Evolutionary conservation across 805 yeast genomes (phyloP), one percentile per base, ranked within the genome.

Genomic region (Starmerella powellii): DNA sequence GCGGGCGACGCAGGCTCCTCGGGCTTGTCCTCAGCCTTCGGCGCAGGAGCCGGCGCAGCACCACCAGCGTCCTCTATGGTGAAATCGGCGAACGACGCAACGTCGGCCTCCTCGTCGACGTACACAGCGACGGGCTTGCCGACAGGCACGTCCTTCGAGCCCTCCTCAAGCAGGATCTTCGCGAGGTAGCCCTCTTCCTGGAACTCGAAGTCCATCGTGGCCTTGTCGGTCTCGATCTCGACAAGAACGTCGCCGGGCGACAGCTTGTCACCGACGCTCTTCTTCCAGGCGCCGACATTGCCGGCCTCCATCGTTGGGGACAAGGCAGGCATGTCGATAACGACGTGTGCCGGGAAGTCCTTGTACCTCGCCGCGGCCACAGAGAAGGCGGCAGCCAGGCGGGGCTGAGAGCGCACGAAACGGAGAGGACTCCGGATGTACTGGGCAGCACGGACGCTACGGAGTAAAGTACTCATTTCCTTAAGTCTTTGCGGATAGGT

Each of bases 281-380:
- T 91, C 61, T 77, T 73, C 98, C 98, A 91, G 46, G 75, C 70
- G 31, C 88, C 88, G 51, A 91, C 69, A 63, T 76, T 80, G 61
- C 98, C 98, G 60, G 83, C 88, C 48, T 95, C 82, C 99, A 91
- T 91, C 41, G 99, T 91, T 52, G 99, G 98, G n/a, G 97, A 88
- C 57, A 91, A 70, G 8, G 99, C 98, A 37, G 98, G 99, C 98
- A 91, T 91, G 62, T 79, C 80, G 56, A 91, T 85, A 58, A 91
- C 78, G 47, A 81, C 76, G 65, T 91, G 96, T 17, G 76, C 64
- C 28, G 95, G 95, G 66, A 74, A 83, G 19, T 56, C 54, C 62
- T 64, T 41, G 66, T 58, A 35, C 55, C 56, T 40, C 53, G 50
- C 32, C 13, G 47, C 45, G 17, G 46, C 42, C 20, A 31, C 40